Conservation (phyloP, 257 asterid genomes). For the Penstemon barbatus region DNA sequence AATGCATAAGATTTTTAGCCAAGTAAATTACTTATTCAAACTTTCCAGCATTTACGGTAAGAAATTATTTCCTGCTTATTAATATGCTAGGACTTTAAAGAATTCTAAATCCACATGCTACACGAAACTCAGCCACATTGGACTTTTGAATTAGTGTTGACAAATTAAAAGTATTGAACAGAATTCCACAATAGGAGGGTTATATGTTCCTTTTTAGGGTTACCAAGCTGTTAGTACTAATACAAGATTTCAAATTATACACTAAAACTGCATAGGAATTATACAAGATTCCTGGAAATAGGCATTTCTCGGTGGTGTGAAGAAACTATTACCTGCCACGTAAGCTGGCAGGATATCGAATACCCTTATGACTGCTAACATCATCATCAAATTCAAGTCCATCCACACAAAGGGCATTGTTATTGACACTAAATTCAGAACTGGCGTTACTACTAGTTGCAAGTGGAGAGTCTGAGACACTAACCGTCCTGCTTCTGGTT, state of each 20-base stretch:
- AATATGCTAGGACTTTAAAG: neutral
- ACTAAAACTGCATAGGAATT: constrained; percentile 43
- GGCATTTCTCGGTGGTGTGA: constrained; percentile 20
- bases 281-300: constrained; percentile 39
- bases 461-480: constrained; percentile 87
- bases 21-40: no score
- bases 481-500: constrained; percentile 53
- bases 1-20: no score
- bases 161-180: constrained; percentile 33
- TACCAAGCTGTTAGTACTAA: constrained; percentile 34
- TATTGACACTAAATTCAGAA: constrained; percentile 83
- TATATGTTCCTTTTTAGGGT: constrained; percentile 11
- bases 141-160: constrained; percentile 25
- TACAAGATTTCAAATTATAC: constrained; percentile 42
- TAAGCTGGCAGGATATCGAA: constrained; percentile 63
- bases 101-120: neutral
- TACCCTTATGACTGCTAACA: constrained; percentile 63
- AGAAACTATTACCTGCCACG: constrained; percentile 62
- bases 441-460: constrained; percentile 96
- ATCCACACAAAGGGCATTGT: constrained; percentile 51
- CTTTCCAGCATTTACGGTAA: no score
- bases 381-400: constrained; percentile 60
- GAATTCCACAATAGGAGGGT: constrained; percentile 31
- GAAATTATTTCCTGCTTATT: neutral
- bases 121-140: constrained; percentile 8